Conservation (phyloP, 192 early-diverging fungal genomes). For the Linnemannia schmuckeri region DNA sequence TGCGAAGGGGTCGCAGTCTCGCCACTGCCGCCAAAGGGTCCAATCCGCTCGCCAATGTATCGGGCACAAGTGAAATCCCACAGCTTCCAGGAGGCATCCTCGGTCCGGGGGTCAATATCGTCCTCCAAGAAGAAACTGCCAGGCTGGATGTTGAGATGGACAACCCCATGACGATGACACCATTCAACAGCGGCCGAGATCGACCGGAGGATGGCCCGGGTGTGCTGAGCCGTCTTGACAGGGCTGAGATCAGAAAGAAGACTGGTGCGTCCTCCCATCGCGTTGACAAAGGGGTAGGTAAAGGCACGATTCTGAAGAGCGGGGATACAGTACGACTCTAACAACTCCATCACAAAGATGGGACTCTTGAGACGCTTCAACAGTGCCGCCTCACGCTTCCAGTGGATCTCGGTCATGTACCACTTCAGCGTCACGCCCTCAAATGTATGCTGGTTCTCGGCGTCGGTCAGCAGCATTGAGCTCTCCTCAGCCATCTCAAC, state of each 20-base stretch:
- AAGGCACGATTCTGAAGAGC: conserved; percentile 38
- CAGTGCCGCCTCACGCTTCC: conserved; percentile 53
- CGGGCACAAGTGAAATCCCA: conserved; percentile 55
- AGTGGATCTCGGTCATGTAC: conserved; percentile 55
- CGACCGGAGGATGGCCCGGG: conserved; percentile 33
- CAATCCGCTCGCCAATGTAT: conserved; percentile 51
- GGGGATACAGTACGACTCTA: conserved; percentile 51
- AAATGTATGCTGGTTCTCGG: conserved; percentile 52
- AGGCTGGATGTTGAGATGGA: conserved; percentile 50
- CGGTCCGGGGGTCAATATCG: conserved; percentile 35
- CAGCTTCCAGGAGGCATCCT: conserved; percentile 53
- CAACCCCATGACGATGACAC: conserved; percentile 52
- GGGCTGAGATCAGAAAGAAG: conserved; percentile 36
- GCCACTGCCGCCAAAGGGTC: conserved; percentile 41
- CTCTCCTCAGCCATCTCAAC: conserved; percentile 26
- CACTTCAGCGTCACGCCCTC: conserved; percentile 45
- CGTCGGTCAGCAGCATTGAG: conserved; percentile 50
- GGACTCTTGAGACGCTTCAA: conserved; percentile 50
- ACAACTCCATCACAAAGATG: conserved; percentile 50
- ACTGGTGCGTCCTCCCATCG: conserved; percentile 45
- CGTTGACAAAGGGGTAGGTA: conserved; percentile 51
- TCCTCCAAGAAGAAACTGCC: conserved; percentile 55
- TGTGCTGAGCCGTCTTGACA: conserved; percentile 34
- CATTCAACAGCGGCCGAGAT: conserved; percentile 50
- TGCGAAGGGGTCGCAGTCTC: background rate